Base-by-base conservation (phyloP, 1,284 basidiomycete species). In the Ganoderma resinaceum region DNA sequence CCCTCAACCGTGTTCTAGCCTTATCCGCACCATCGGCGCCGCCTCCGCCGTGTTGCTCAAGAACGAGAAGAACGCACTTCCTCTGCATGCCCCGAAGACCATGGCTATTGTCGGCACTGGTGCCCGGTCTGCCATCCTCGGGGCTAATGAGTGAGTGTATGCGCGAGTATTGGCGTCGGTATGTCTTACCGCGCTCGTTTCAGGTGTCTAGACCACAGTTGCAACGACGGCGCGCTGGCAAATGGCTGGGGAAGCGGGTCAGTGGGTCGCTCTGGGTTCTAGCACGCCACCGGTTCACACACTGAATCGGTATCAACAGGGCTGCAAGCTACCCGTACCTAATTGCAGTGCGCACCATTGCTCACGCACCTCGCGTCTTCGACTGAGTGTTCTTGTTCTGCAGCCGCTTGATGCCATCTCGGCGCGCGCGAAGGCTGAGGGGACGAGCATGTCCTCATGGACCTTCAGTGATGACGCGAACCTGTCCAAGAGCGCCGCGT, bases 1-100 rank as follows among this genome's bases (percentile, higher is more conserved):
- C 20, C 5, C 5, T 35, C 23, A 59, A 0, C 11, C n/a, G 29
- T 2, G 33, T 60, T 40, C 77, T 72, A 80, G 83, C 74, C 68
- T 87, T 55, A 85, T 89, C 26, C 82, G 86, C n/a, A 81, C 86
- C 66, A 85, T 90, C n/a, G 89, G 87, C 12, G 83, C 83, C 0
- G 85, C 87, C 0, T 86, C 86, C 9, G 86, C 85, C 2, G 86
- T 91, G 14, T 79, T 93, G 43, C 83, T 92, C 60, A 91, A 92
- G 83, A 92, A 92, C 77, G 74, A 79, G 8, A 81, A 84, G 57
- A 75, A 75, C 8, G 83, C 80, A 0, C 79, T 94, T 0, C 92
- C 92, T 0, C 80, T 93, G 49, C 73, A 76, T 23, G 75, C 75
- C 37, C 80, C 80, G 7, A 70, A 75, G 66, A 75, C 76, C 5